These are phyloP conservation scores for Talaromyces sp. DNA, from an alignment of 2,329 filamentous ascomycete genomes.

Conservation along the genomic window DNA sequence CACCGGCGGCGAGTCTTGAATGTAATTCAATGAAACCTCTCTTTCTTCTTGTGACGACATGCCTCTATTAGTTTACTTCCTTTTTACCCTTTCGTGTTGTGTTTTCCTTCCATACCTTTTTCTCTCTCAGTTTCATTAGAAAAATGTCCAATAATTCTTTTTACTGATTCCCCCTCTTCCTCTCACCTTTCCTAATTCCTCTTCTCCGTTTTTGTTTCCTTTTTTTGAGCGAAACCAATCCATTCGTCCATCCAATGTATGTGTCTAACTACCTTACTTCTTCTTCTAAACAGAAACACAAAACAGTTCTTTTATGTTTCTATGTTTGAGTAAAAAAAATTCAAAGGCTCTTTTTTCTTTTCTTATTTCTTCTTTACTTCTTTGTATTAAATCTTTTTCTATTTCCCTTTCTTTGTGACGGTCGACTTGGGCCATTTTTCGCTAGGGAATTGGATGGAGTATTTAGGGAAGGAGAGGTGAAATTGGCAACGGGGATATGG, in stretches of 20 bases:
- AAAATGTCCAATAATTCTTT: constrained; percentile 16
- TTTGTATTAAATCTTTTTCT: background rate
- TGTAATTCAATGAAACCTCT: constrained; percentile 19
- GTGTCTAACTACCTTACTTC: constrained; percentile 8
- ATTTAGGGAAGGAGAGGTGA: background rate
- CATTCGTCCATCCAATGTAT: background rate
- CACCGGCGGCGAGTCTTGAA: constrained; percentile 34
- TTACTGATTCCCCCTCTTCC: constrained; percentile 6
- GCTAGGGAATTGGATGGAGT: background rate
- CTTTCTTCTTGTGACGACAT: constrained; percentile 18
- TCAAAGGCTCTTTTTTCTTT: background rate
- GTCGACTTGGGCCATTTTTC: background rate
- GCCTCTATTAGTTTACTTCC: constrained; percentile 7
- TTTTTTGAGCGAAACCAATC: constrained; percentile 25
- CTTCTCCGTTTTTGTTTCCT: constrained; percentile 19
- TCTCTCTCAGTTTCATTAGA: constrained; percentile 15
- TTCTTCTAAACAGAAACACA: background rate
- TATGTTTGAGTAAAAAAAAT: constrained; percentile 7
- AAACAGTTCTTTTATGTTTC: background rate
- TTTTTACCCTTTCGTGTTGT: constrained; percentile 7
- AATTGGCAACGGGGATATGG: background rate
- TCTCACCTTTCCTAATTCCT: constrained; percentile 21
- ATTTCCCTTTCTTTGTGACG: background rate
- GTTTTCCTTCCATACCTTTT: constrained; percentile 16
- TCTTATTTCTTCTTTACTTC: background rate